Conservation (phyloP, 1,139 yeast genomes). For the Suhomyces bolitotheri region DNA sequence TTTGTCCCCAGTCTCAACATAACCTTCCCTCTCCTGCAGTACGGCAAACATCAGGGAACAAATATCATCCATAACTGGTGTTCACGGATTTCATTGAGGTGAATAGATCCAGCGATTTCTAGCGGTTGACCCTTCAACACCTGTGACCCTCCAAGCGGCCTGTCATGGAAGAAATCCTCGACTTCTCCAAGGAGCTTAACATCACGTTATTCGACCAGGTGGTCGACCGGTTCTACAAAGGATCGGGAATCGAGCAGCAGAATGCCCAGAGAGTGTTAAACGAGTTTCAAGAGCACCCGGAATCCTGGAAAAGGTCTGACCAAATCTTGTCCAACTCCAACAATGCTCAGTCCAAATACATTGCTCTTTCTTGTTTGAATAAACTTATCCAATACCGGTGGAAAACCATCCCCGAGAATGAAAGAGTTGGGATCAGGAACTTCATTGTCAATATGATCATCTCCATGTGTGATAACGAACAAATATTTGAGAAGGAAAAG, state of each 20-base stretch:
- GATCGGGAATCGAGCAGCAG: conserved; percentile 78
- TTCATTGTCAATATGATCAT: conserved; percentile 93
- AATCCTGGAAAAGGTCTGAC: conserved; percentile 95
- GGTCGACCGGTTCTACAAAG: conserved; percentile 84
- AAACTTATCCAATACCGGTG: conserved; percentile 88
- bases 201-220: conserved; percentile 76
- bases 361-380: conserved; percentile 87
- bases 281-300: conserved; percentile 90
- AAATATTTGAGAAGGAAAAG: conserved; percentile 70
- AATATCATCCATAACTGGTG: too few species aligned
- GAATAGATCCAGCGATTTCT: too few species aligned
- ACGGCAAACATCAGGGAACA: too few species aligned
- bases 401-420: conserved; percentile 88
- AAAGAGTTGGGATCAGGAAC: conserved; percentile 85
- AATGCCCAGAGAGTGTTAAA: conserved; percentile 82
- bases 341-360: conserved; percentile 86
- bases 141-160: background rate
- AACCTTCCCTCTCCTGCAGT: too few species aligned
- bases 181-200: conserved; percentile 83
- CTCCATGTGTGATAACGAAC: conserved; percentile 83
- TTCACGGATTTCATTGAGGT: too few species aligned
- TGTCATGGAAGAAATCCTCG: conserved; percentile 82
- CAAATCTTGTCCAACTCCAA: conserved; percentile 76
- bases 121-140: too few species aligned
- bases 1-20: too few species aligned